Conservation (phyloP, 2,329 filamentous ascomycete genomes). For the Cladosporium sp. region DNA sequence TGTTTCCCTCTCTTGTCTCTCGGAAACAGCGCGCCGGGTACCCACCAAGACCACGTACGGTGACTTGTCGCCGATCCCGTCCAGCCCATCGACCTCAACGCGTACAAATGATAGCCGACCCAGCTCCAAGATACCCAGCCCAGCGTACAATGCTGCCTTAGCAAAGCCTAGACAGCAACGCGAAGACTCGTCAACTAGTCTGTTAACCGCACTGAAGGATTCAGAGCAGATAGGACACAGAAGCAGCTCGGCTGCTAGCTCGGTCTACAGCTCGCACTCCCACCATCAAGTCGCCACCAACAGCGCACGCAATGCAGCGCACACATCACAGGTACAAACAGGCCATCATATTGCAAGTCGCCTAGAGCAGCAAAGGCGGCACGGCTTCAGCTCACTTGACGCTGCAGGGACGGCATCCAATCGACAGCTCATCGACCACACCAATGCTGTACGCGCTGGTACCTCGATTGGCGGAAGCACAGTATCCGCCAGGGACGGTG, state of each 20-base stretch:
- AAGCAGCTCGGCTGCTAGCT: constrained; percentile 25
- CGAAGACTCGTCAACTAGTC: constrained; percentile 36
- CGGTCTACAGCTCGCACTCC: constrained; percentile 15
- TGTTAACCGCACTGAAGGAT: constrained; percentile 28
- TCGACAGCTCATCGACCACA: constrained; percentile 19
- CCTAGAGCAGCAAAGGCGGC: not conserved
- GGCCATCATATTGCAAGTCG: not conserved
- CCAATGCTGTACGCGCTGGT: constrained; percentile 23
- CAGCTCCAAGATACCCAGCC: constrained; percentile 42
- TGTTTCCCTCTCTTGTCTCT: constrained; percentile 20
- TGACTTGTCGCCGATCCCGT: constrained; percentile 20
- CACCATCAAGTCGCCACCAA: not conserved
- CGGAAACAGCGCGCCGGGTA: not conserved
- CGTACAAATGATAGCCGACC: constrained; percentile 15
- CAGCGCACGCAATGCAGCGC: not conserved
- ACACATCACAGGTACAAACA: not conserved
- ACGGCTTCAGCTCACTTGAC: constrained; percentile 2
- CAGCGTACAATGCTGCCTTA: constrained; percentile 29
- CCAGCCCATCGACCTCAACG: constrained; percentile 21
- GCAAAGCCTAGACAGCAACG: constrained; percentile 36
- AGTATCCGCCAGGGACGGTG: not conserved
- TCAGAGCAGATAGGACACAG: constrained; percentile 24
- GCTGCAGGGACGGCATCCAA: constrained; percentile 12
- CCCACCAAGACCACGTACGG: not conserved
- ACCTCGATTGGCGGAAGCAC: constrained; percentile 15